Conservation (phyloP, 805 yeast genomes). For the Saccharomycopsis oosterbeekiorum region DNA sequence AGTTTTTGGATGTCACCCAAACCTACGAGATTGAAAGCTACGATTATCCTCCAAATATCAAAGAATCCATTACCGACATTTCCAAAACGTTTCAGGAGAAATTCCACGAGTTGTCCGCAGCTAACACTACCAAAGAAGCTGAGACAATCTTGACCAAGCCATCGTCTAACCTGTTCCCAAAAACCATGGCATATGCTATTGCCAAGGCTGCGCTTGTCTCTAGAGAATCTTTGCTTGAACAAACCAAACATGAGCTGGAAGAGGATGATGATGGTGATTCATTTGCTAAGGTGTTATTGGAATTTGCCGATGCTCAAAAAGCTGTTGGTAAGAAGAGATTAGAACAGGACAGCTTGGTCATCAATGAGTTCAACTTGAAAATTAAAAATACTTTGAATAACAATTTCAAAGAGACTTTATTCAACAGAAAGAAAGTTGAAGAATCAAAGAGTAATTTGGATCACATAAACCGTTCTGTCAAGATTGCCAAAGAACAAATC, state of each 20-base stretch:
- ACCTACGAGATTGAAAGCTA: conserved; percentile 69
- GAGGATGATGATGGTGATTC: conserved; percentile 36
- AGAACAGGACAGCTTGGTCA: conserved; percentile 58
- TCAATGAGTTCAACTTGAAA: conserved; percentile 47
- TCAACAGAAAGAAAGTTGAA: conserved; percentile 59
- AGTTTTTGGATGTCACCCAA: conserved; percentile 38
- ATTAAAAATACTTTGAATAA: conserved; percentile 43
- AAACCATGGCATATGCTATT: conserved; percentile 66
- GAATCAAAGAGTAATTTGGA: conserved; percentile 63
- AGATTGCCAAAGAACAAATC: conserved; percentile 23
- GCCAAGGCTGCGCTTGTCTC: conserved; percentile 45
- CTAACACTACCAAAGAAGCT: conserved; percentile 57
- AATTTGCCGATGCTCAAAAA: conserved; percentile 44
- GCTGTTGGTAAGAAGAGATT: conserved; percentile 60
- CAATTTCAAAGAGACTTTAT: conserved; percentile 51
- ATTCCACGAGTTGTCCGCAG: conserved; percentile 50
- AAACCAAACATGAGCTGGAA: conserved; percentile 21
- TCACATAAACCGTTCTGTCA: conserved; percentile 51
- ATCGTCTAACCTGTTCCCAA: conserved; percentile 36
- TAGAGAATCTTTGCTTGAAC: conserved; percentile 32
- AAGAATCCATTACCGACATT: conserved; percentile 55
- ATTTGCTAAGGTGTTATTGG: conserved; percentile 44
- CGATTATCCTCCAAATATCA: conserved; percentile 74
- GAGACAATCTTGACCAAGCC: conserved; percentile 41
- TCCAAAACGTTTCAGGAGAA: conserved; percentile 47